A percentile compares a stretch with the other conserved stretches of the same genome.
phyloP scores from a whole-genome alignment of 805 yeast genomes.

The Yamadazyma insecticola region DNA sequence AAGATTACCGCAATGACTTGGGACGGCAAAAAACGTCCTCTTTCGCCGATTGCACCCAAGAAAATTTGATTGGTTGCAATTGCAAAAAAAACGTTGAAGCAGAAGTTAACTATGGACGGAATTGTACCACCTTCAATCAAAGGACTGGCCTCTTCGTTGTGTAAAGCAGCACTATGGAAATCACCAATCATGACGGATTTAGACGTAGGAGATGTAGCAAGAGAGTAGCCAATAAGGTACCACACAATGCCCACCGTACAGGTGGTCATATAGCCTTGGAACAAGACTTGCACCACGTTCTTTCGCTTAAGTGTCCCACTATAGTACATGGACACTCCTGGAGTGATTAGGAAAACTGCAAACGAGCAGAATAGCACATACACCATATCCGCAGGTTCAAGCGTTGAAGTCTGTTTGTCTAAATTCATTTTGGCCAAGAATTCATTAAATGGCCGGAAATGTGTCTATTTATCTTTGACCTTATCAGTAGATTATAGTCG shows the following conservation, averaged over 20 bases:
- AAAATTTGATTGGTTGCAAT: constrained; percentile 48
- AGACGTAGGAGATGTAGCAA: constrained; percentile 35
- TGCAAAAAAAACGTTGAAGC: constrained; percentile 43
- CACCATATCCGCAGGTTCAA: constrained; percentile 45
- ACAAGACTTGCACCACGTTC: constrained; percentile 39
- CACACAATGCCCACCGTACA: constrained; percentile 34
- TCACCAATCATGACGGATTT: constrained; percentile 28
- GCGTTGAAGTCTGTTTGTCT: constrained; percentile 33
- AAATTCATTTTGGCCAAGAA: constrained; percentile 5
- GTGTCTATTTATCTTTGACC: neutral
- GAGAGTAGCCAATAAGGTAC: constrained; percentile 44
- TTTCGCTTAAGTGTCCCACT: constrained; percentile 40
- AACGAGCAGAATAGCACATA: constrained; percentile 45
- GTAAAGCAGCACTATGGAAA: constrained; percentile 35
- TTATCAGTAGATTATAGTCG: no score
- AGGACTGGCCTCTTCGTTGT: constrained; percentile 35
- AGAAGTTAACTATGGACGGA: constrained; percentile 43
- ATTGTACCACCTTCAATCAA: constrained; percentile 41
- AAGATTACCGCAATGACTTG: constrained; percentile 36
- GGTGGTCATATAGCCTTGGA: constrained; percentile 43
- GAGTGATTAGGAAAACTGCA: constrained; percentile 45
- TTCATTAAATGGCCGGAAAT: no score
- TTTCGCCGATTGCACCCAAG: constrained; percentile 40
- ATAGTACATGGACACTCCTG: constrained; percentile 43
- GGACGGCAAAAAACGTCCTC: constrained; percentile 39